Evolutionary conservation across 2,329 filamentous ascomycete genomes (phyloP).

Genomic region (Epichloe baconii): DNA sequence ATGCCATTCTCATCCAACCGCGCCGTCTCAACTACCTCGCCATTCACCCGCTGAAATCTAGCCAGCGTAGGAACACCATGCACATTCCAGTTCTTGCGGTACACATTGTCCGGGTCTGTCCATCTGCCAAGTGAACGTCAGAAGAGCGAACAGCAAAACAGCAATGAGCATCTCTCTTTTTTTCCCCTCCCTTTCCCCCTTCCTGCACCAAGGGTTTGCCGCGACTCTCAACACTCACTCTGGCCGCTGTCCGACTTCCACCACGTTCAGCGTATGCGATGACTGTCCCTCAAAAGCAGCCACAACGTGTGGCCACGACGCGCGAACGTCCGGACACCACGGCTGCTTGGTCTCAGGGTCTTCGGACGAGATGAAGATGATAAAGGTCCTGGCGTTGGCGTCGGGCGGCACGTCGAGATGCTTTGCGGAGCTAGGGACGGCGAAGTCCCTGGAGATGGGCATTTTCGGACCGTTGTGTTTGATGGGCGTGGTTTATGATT

Average conservation of each 20-base stretch:
- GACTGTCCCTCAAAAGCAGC: constrained; percentile 15
- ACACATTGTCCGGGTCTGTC: constrained; percentile 20
- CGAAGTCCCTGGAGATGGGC: constrained; percentile 5
- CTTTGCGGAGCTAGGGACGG: constrained; percentile 1
- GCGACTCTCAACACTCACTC: constrained; percentile 15
- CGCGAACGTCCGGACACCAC: constrained; percentile 28
- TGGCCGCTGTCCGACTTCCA: constrained; percentile 21
- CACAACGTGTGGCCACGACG: constrained; percentile 20
- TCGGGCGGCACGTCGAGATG: not conserved
- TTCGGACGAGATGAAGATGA: constrained; percentile 23
- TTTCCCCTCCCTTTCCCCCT: no score
- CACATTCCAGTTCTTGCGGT: constrained; percentile 21
- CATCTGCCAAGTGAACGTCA: constrained; percentile 15
- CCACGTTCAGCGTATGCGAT: constrained; percentile 14
- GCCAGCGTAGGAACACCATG: constrained; percentile 21
- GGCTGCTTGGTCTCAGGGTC: constrained; percentile 21
- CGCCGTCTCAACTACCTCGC: constrained; percentile 10
- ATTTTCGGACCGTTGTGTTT: not conserved
- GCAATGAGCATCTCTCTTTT: not conserved
- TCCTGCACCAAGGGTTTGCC: not conserved
- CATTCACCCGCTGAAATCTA: constrained; percentile 19
- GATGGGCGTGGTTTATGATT: no score
- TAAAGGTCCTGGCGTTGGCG: constrained; percentile 10
- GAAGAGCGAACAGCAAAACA: not conserved
- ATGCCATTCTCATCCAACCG: constrained; percentile 6